Base-by-base conservation (phyloP, 257 asterid genomes). In the Asclepias syriaca region DNA sequence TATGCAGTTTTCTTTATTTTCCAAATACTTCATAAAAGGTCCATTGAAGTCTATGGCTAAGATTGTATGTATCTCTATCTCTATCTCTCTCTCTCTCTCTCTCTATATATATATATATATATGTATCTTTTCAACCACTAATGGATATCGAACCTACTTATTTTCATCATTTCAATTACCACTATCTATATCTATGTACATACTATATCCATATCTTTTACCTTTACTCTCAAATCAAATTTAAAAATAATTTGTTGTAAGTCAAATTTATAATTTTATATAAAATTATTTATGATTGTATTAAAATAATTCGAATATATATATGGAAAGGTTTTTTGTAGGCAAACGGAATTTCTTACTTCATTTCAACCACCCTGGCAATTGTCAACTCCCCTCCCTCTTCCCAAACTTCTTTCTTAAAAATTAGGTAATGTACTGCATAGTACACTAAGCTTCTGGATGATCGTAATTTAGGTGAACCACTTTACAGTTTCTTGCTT, bases 391-490 rank as follows among this genome's bases (percentile, higher is more conserved):
- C 51, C 27, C 39, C 39, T 4, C 39, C 39, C 39, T 4, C 39
- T 4, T 9, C 46, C 46, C 39, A 6, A 24, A 0, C 27, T 24
- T 24, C 27, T 5, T 8, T 40, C 45, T 4, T 40, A 40, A 57
- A 56, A 40, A 51, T 45, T 70, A 71, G 72, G 57, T 22, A 54
- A 72, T 64, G 29, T 61, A 74, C 43, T 71, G 48, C 69, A 12
- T 55, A 54, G 59, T 54, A 19, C 27, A 54, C 59, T 56, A n/a
- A 43, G 5, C 7, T 56, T 63, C 66, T 9, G 10, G 50, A 66
- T 24, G 69, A 40, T 73, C 71, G 24, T 61, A 69, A 74, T 48
- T 86, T 88, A 78, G 91, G 86, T 86, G 71, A 84, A 82, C 89
- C 78, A 81, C 87, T 73, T 75, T 48, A 49, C 45, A 21, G 9